phyloP scores from a whole-genome alignment of 1,284 basidiomycete genomes.

The Pascua guehoae region DNA sequence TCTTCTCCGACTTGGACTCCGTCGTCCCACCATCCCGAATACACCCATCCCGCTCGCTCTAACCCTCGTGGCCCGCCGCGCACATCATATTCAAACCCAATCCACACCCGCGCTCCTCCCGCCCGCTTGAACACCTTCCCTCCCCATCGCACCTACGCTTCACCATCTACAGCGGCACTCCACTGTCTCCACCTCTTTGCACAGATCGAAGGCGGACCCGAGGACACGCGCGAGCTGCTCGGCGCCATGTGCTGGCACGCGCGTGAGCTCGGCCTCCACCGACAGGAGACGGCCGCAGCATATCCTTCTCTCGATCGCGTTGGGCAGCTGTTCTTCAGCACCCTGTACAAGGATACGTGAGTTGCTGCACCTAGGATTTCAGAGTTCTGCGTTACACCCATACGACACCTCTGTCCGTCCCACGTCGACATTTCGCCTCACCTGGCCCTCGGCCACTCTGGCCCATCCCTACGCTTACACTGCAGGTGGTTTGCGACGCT shows the following conservation, averaged over 20 bases:
- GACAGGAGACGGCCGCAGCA: slow-evolving; percentile 20
- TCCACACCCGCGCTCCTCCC: no score
- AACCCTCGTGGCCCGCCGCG: no score
- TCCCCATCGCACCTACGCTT: no score
- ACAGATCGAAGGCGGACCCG: slow-evolving; percentile 22
- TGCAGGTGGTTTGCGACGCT: slow-evolving; percentile 18
- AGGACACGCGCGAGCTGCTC: slow-evolving; percentile 25
- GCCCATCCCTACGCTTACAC: not conserved
- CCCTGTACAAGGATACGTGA: slow-evolving; percentile 32
- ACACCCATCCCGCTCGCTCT: no score
- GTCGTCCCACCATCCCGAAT: no score
- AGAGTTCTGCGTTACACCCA: no score
- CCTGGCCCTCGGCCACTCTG: not conserved
- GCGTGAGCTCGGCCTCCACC: slow-evolving; percentile 26
- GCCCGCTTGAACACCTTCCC: no score
- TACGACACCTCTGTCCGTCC: no score
- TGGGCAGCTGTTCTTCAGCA: slow-evolving; percentile 23
- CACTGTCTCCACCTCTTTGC: slow-evolving; percentile 26
- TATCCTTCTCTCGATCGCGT: slow-evolving; percentile 22
- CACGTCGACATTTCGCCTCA: no score
- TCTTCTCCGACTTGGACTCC: no score
- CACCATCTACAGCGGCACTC: slow-evolving; percentile 18
- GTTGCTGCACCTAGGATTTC: slow-evolving; percentile 1
- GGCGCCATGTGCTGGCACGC: slow-evolving; percentile 30
- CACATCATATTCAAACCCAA: no score